Evolutionary conservation across 257 asterid species (phyloP), one percentile per base, ranked within the genome.

Genomic region (Ocimum tenuiflorum): DNA sequence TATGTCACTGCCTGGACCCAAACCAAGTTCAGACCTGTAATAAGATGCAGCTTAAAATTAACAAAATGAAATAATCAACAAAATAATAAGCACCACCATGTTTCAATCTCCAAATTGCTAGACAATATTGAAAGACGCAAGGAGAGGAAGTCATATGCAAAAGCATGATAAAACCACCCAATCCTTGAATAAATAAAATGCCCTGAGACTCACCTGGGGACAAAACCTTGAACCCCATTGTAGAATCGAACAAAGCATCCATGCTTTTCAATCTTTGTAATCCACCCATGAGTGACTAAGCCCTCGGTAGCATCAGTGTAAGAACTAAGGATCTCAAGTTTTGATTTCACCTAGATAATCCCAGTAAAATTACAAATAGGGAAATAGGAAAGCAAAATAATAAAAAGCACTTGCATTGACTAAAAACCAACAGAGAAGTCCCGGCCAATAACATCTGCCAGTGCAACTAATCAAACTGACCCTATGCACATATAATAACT

Each of bases 211-310:
- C 68, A 90, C 99, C 99, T 85, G 31, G 97, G 85, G 29, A 88
- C 92, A 82, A 90, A 86, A 77, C 97, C 99, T 75, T 86, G 96
- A 51, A 90, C 95, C 47, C 99, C 99, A 67, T 94, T 94, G 85
- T 88, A 94, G 67, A 94, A 94, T 69, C 94, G 94, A 76, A 94
- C 97, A 78, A 94, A 94, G 78, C 99, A 94, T 73, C 99, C 99
- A 76, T 88, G 95, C 36, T 78, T 81, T 75, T 94, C 99, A 53
- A 88, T 88, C 78, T 88, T 94, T 35, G 95, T 86, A 67, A 94
- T 94, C 99, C 99, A 94, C 73, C 99, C 97, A 73, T 94, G 99
- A 60, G 96, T 85, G 68, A 83, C 74, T 71, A 94, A 73, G 63
- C 96, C 99, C 50, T 83, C 95, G 74, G 77, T 76, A 19, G 95